phyloP scores from a whole-genome alignment of 1,284 basidiomycete species.

The Jaminaea rosea region DNA sequence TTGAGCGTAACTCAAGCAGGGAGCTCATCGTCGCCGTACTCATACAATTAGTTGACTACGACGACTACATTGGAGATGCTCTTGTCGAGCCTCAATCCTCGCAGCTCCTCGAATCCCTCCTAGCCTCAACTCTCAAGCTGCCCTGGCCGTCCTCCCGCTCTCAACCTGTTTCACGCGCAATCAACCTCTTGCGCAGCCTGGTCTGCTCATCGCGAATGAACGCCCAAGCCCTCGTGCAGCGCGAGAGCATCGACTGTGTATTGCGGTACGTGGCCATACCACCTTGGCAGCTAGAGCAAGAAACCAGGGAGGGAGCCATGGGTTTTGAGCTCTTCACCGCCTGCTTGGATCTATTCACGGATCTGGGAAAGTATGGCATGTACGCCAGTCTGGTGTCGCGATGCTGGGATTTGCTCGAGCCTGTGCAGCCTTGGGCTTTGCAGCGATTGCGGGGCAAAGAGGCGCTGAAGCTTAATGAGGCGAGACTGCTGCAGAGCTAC shows the following conservation, averaged over 20 bases:
- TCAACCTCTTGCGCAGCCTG: conserved; percentile 59
- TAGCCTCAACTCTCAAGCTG: background rate
- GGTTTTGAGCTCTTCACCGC: conserved; percentile 54
- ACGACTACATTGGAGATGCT: background rate
- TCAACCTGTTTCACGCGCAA: conserved; percentile 10
- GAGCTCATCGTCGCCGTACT: background rate
- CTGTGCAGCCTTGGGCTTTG: background rate
- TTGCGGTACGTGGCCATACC: conserved; percentile 65
- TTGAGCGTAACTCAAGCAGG: background rate
- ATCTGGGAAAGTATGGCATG: conserved; percentile 68
- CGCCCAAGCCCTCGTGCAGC: conserved; percentile 56
- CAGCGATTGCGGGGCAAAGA: no score
- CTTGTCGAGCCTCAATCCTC: conserved; percentile 6
- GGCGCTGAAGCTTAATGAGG: background rate
- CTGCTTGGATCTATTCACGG: conserved; percentile 61
- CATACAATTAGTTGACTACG: background rate
- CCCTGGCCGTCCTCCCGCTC: background rate
- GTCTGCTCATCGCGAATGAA: conserved; percentile 60
- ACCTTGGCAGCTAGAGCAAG: conserved; percentile 51
- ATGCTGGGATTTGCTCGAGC: conserved; percentile 13
- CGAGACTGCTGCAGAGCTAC: conserved; percentile 23
- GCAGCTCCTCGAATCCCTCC: background rate
- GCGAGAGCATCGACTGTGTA: conserved; percentile 57
- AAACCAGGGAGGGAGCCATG: conserved; percentile 50
- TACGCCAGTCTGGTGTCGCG: conserved; percentile 57